Percentiles rank a stretch among this genome's conserved stretches.
Evolutionary conservation across 306 rosid species (phyloP).

Genomic region (Boehmeria nivea): DNA sequence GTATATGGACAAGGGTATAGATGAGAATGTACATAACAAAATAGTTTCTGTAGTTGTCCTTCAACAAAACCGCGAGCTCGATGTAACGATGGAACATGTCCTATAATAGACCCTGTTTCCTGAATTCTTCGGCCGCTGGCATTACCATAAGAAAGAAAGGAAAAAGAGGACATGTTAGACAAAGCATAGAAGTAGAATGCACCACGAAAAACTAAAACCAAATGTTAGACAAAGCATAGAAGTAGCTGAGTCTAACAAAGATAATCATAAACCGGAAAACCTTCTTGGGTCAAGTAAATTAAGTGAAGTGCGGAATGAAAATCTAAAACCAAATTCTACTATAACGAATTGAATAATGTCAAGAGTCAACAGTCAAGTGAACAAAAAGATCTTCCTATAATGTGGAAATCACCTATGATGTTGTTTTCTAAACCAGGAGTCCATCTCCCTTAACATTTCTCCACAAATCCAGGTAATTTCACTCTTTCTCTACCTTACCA

Average conservation of each 20-base stretch:
- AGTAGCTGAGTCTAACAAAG: too few relatives aligned
- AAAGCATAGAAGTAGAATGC: not conserved
- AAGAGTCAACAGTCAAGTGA: too few relatives aligned
- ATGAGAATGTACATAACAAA: slow-evolving; percentile 28
- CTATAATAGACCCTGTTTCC: slow-evolving; percentile 45
- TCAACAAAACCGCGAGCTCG: slow-evolving; percentile 19
- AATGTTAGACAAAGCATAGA: not conserved
- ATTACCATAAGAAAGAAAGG: slow-evolving; percentile 13
- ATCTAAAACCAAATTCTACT: not conserved
- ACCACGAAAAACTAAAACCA: not conserved
- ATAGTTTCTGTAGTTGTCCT: not conserved
- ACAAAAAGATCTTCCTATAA: too few relatives aligned
- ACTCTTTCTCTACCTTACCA: too few relatives aligned
- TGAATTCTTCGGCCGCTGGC: slow-evolving; percentile 55
- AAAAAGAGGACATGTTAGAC: slow-evolving; percentile 1
- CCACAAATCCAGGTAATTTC: too few relatives aligned
- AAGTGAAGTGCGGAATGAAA: not conserved
- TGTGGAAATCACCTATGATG: too few relatives aligned
- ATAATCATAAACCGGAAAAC: too few relatives aligned
- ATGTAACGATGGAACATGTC: slow-evolving; percentile 11
- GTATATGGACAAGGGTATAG: slow-evolving; percentile 9
- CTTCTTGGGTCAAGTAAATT: too few relatives aligned
- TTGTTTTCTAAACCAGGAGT: too few relatives aligned
- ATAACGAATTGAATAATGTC: too few relatives aligned
- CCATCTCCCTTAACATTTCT: too few relatives aligned